Percentiles rank a stretch among this genome's conserved stretches.
Conservation (phyloP, 179 eudicot genomes). For the Heliamphora pulchella region DNA sequence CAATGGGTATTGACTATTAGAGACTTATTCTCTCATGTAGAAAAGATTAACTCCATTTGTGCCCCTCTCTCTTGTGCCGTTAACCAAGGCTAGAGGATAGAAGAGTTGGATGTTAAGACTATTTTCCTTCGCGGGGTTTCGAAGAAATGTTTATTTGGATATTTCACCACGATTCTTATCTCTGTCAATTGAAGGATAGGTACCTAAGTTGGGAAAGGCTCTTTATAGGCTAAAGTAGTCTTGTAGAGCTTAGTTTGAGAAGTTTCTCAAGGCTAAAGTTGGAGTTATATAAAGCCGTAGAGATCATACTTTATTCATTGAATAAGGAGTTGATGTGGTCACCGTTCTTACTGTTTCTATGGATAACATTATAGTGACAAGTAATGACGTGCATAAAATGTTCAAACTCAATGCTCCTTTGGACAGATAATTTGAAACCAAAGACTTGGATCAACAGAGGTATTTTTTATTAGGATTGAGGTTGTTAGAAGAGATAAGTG, state of each 20-base stretch:
- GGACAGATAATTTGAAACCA: background rate
- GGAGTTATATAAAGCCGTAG: too few species aligned
- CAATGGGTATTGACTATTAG: background rate
- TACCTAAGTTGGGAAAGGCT: background rate
- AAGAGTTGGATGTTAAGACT: background rate
- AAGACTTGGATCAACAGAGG: background rate
- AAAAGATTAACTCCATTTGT: background rate
- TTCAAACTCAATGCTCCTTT: too few species aligned
- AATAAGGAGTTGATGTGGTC: too few species aligned
- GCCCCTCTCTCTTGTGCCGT: background rate
- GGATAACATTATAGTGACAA: too few species aligned
- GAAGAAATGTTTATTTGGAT: background rate
- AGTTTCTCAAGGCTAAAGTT: background rate
- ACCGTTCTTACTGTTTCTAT: too few species aligned
- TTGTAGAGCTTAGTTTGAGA: too few species aligned
- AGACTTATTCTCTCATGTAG: background rate
- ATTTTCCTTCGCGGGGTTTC: background rate
- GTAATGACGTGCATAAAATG: too few species aligned
- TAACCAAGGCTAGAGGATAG: background rate
- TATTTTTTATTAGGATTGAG: background rate
- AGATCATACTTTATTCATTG: background rate
- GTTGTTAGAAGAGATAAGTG: background rate
- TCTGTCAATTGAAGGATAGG: background rate
- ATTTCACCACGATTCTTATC: background rate
- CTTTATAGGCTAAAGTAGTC: too few species aligned